Percentiles rank a stretch among this genome's conserved stretches.
Conservation (phyloP, 1,139 yeast genomes). For the Meyerozyma carpophila region DNA sequence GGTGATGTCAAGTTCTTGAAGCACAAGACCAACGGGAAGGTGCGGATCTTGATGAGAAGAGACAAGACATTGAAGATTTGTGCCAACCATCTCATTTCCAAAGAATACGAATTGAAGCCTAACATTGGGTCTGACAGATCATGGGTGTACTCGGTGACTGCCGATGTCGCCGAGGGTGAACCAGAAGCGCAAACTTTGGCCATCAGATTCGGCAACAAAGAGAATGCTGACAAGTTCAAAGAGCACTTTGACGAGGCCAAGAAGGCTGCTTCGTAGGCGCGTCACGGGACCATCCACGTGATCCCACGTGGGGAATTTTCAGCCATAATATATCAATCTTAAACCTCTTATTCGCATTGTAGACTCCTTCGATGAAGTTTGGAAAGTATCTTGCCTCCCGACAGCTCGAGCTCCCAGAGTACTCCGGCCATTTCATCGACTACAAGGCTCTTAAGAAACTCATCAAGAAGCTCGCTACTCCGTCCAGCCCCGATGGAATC, state of each 20-base stretch:
- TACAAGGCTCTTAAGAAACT: slow-evolving; percentile 86
- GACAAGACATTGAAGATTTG: slow-evolving; percentile 97
- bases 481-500: slow-evolving; percentile 16
- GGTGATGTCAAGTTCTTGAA: slow-evolving; percentile 96
- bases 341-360: background rate
- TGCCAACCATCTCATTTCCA: slow-evolving; percentile 88
- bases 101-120: slow-evolving; percentile 82
- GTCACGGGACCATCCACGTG: background rate
- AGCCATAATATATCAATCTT: background rate
- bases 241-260: slow-evolving; percentile 84
- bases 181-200: slow-evolving; percentile 97
- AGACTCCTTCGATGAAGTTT: slow-evolving; percentile 56
- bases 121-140: slow-evolving; percentile 97
- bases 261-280: slow-evolving; percentile 20
- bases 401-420: slow-evolving; percentile 91
- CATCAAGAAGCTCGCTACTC: slow-evolving; percentile 62
- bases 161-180: slow-evolving; percentile 92
- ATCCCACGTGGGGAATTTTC: slow-evolving; percentile 2
- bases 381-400: slow-evolving; percentile 93
- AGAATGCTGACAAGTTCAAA: slow-evolving; percentile 94
- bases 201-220: slow-evolving; percentile 94
- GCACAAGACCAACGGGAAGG: slow-evolving; percentile 76
- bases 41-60: slow-evolving; percentile 95
- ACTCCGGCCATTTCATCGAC: slow-evolving; percentile 88
- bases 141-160: slow-evolving; percentile 95